These are phyloP conservation scores for Quercus cerris DNA, from an alignment of 306 rosid species.

Conservation along the genomic window DNA sequence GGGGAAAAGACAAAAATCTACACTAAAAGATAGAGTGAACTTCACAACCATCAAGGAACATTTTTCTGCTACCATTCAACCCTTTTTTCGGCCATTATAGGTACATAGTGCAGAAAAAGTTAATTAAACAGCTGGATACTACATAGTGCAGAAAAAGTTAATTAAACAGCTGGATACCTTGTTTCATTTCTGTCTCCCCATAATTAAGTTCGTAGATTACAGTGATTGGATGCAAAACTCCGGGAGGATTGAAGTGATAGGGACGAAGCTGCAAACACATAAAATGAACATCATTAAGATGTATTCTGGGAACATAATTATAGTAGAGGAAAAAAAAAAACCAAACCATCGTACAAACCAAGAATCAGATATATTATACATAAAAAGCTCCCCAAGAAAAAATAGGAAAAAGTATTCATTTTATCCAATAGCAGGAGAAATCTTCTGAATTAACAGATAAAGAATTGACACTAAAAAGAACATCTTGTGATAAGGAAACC, in stretches of 20 bases:
- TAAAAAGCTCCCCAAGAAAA: background rate
- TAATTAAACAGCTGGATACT: constrained; percentile 37
- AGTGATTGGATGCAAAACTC: constrained; percentile 78
- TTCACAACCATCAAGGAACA: background rate
- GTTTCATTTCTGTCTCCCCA: constrained; percentile 97
- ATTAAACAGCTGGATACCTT: constrained; percentile 50
- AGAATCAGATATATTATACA: background rate
- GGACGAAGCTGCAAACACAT: constrained; percentile 61
- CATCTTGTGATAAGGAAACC: background rate
- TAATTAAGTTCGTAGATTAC: constrained; percentile 73
- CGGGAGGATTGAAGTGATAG: constrained; percentile 83
- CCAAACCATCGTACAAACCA: constrained; percentile 7
- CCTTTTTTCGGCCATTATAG: background rate
- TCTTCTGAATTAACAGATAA: background rate
- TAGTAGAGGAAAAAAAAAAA: constrained; percentile 3
- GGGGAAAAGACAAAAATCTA: background rate
- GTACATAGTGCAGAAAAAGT: constrained; percentile 6
- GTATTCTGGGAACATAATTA: background rate
- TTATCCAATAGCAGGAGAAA: background rate
- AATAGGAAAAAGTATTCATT: background rate
- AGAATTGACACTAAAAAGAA: background rate
- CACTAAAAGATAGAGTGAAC: background rate
- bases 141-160: constrained; percentile 2
- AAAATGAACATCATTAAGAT: background rate
- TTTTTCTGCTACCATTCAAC: background rate